Percentiles rank a stretch among this genome's conserved stretches.
Conservation (phyloP, 257 asterid genomes). For the Handroanthus guayacan region DNA sequence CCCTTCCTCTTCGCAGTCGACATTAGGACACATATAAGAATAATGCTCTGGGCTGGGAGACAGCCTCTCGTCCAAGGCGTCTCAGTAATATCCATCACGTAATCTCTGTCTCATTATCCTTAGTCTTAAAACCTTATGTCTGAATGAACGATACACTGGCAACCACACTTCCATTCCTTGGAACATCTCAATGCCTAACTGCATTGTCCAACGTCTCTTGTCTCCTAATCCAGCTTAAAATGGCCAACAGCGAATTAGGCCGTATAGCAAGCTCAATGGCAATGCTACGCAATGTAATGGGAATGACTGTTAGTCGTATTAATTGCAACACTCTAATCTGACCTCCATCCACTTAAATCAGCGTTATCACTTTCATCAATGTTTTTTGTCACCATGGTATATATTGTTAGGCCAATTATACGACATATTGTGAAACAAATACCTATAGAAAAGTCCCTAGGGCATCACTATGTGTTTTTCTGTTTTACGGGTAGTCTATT, state of each 20-base stretch:
- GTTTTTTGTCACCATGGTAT: conserved; percentile 25
- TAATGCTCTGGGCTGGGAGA: conserved; percentile 61
- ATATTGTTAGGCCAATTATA: conserved; percentile 49
- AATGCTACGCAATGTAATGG: conserved; percentile 59
- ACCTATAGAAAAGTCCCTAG: conserved; percentile 51
- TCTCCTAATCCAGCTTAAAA: conserved; percentile 73
- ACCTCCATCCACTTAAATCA: neutral
- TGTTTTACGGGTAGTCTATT: conserved; percentile 43
- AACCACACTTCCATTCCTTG: conserved; percentile 56
- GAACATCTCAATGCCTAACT: conserved; percentile 50
- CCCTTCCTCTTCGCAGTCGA: conserved; percentile 72
- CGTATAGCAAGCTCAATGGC: conserved; percentile 62
- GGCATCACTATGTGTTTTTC: conserved; percentile 41
- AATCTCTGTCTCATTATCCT: conserved; percentile 36
- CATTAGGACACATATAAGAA: conserved; percentile 52
- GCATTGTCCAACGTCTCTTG: conserved; percentile 65
- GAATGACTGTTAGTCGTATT: conserved; percentile 35
- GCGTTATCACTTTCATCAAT: conserved; percentile 24
- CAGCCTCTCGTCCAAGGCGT: conserved; percentile 49
- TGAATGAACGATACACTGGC: conserved; percentile 55
- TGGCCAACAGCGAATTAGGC: conserved; percentile 74
- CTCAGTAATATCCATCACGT: conserved; percentile 42
- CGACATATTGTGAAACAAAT: conserved; percentile 27
- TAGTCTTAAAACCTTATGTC: conserved; percentile 22
- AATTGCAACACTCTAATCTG: conserved; percentile 36